A percentile compares a stretch with the other conserved stretches of the same genome.
Evolutionary conservation across 2,329 filamentous ascomycete genomes (phyloP).

Genomic region (Xylaria sp.): DNA sequence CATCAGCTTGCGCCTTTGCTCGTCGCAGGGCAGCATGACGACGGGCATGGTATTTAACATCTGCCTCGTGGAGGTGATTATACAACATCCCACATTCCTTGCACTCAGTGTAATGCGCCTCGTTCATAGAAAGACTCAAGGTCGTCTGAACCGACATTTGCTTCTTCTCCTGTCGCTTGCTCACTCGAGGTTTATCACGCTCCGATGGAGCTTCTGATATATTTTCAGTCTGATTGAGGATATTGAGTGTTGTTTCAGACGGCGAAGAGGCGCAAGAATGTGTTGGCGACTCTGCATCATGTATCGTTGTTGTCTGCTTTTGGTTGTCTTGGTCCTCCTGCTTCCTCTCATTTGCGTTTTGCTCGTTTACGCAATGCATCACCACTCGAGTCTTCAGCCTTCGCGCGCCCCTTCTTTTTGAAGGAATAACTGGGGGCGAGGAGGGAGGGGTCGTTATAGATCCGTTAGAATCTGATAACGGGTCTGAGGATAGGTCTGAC

Average conservation of each 20-base stretch:
- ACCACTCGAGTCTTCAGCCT: constrained; percentile 42
- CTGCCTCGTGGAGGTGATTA: constrained; percentile 51
- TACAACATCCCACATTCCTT: constrained; percentile 51
- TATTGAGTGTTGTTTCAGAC: constrained; percentile 19
- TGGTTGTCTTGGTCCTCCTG: neutral
- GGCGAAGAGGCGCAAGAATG: neutral
- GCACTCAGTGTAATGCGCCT: constrained; percentile 48
- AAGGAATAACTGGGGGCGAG: constrained; percentile 33
- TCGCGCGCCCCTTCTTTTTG: constrained; percentile 37
- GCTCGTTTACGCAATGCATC: constrained; percentile 17
- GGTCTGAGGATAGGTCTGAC: constrained; percentile 21
- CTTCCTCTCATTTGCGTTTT: constrained; percentile 19
- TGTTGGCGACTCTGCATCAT: neutral
- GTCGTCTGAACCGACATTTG: constrained; percentile 48
- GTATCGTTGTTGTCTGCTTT: neutral
- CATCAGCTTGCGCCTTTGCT: constrained; percentile 26
- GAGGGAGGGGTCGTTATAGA: constrained; percentile 42
- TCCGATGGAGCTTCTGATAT: constrained; percentile 14
- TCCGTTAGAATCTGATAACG: constrained; percentile 24
- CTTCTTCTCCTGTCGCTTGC: constrained; percentile 23
- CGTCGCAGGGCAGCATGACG: constrained; percentile 42
- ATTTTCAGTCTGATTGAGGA: constrained; percentile 18
- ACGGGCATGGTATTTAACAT: constrained; percentile 49
- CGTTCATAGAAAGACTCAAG: constrained; percentile 46
- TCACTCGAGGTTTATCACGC: constrained; percentile 17